These are phyloP conservation scores for Gnomoniopsis smithogilvyi DNA, from an alignment of 2,329 filamentous ascomycete genomes.

Conservation along the genomic window DNA sequence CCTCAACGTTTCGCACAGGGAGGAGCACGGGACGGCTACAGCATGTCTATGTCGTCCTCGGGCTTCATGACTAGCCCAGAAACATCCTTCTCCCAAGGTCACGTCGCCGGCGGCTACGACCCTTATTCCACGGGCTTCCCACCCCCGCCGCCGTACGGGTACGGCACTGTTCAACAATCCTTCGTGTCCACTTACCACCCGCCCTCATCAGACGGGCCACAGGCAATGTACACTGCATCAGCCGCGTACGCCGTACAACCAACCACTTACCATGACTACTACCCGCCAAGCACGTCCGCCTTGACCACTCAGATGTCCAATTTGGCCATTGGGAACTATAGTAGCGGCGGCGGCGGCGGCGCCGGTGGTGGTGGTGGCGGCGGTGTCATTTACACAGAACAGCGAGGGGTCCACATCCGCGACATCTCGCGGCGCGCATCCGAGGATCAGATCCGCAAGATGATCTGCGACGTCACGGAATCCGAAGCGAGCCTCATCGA, in stretches of 20 bases:
- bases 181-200: neutral
- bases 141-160: neutral
- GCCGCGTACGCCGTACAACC: slow-evolving; percentile 13
- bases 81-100: slow-evolving; percentile 2
- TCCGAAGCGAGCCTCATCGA: slow-evolving; percentile 13
- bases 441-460: slow-evolving; percentile 13
- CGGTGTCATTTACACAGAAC: slow-evolving; percentile 15
- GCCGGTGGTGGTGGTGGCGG: neutral
- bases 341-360: neutral
- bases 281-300: neutral
- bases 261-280: slow-evolving; percentile 9
- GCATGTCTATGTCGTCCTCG: slow-evolving; percentile 4
- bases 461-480: slow-evolving; percentile 13
- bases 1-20: slow-evolving; percentile 1
- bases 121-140: neutral
- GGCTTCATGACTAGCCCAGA: slow-evolving; percentile 8
- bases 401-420: slow-evolving; percentile 17
- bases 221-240: slow-evolving; percentile 5
- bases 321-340: neutral
- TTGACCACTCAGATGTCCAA: slow-evolving; percentile 7
- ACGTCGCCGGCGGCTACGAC: slow-evolving; percentile 5
- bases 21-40: neutral
- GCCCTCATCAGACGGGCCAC: neutral
- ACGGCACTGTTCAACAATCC: neutral
- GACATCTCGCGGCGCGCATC: slow-evolving; percentile 15